Base-by-base conservation (phyloP, 2,329 filamentous ascomycete species). In the Fusarium dimerum region DNA sequence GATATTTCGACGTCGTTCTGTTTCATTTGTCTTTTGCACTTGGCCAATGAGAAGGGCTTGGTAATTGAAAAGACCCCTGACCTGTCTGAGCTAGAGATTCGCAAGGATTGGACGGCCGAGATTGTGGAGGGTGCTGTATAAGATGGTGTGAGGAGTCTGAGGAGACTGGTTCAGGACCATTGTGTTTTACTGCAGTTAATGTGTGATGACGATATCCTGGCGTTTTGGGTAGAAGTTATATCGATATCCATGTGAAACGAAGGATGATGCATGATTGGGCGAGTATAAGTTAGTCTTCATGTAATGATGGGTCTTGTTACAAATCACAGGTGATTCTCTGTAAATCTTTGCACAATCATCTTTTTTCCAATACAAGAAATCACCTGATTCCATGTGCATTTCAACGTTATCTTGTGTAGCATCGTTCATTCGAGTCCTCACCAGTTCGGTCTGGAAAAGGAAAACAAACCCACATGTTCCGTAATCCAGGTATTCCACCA, bases 1-100 rank as follows among this genome's bases (percentile, higher is more conserved):
- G 94, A 99, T 72, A 97, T 99, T 66, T 96, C 92, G 36, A 99
- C 94, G 0, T 95, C 83, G 57, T 88, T 77, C 73, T 96, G 94
- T 70, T 99, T 97, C 74, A 99, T 99, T 66, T 95, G 90, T 65
- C 75, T 96, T 52, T 76, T 97, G 59, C 92, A 97, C 73, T 70
- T 97, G 65, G 92, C 92, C 54, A 97, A 97, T 73, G 92, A 97
- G 68, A 93, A 95, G 75, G 92, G 92, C 0, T 77, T 97, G 39
- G 79, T 88, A 20, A 88, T 97, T 56, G 82, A 88, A 60, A 84
- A 84, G 63, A 80, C 80, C 11, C 73, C 77, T 40, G 82, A 79
- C 44, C 71, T 87, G 50, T 76, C 75, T 47, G 84, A 87, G 64
- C 72, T 87, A 55, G 76, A 79, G 45, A 87, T 87, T 54, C 76